Evolutionary conservation across 805 yeast genomes (phyloP).

Genomic region (Myxozyma vanderwaltii): DNA sequence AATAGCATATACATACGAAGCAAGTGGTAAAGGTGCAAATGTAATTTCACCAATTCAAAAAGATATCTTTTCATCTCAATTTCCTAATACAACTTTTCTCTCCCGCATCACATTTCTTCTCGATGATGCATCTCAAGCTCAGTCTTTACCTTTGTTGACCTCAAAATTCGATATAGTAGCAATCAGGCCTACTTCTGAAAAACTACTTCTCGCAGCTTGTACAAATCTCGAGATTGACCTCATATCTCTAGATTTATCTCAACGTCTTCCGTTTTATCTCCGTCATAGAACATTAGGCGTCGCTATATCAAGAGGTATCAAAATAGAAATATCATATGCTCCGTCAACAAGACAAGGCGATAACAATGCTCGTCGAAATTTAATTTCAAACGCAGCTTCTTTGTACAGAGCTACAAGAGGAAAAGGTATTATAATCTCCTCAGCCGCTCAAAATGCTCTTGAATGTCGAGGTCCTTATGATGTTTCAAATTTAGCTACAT

Average conservation of each 20-base stretch:
- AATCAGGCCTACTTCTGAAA: slow-evolving; percentile 77
- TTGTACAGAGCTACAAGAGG: slow-evolving; percentile 79
- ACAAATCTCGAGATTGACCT: slow-evolving; percentile 79
- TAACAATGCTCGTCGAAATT: slow-evolving; percentile 53
- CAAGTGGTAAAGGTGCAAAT: slow-evolving; percentile 37
- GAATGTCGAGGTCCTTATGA: slow-evolving; percentile 71
- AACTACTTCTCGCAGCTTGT: slow-evolving; percentile 72
- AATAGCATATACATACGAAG: slow-evolving; percentile 68
- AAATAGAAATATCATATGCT: slow-evolving; percentile 75
- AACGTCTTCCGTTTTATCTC: slow-evolving; percentile 70
- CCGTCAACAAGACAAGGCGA: slow-evolving; percentile 43
- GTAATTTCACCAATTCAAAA: slow-evolving; percentile 18
- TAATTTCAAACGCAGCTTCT: slow-evolving; percentile 71
- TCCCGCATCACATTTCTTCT: slow-evolving; percentile 75
- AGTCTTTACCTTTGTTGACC: slow-evolving; percentile 51
- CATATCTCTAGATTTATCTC: slow-evolving; percentile 67
- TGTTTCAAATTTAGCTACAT: slow-evolving; percentile 60
- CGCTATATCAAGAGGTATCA: slow-evolving; percentile 79
- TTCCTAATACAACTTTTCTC: slow-evolving; percentile 19
- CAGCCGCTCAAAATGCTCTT: slow-evolving; percentile 62
- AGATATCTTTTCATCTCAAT: slow-evolving; percentile 1
- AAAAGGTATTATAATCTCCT: slow-evolving; percentile 74
- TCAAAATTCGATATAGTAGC: slow-evolving; percentile 76
- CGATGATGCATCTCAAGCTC: slow-evolving; percentile 77
- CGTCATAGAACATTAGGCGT: slow-evolving; percentile 83